phyloP scores from a whole-genome alignment of 345 rosid genomes.

The Sisymbrium altissimum region DNA sequence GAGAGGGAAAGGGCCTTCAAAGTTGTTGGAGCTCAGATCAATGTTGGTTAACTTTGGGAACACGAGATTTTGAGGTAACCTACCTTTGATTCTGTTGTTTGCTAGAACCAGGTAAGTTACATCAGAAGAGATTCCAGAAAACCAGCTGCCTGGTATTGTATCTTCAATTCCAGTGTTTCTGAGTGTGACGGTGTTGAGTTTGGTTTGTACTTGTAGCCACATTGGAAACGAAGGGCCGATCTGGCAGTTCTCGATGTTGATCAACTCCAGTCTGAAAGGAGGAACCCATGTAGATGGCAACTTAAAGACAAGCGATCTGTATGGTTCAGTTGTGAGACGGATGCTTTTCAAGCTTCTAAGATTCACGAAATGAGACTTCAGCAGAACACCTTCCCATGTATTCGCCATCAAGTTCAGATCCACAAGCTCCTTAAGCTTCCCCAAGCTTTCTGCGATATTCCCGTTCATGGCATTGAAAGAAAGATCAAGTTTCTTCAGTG shows the following conservation, averaged over 20 bases:
- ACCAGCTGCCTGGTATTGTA: conserved; percentile 43
- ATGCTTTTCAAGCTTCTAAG: conserved; percentile 38
- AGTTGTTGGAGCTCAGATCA: conserved; percentile 46
- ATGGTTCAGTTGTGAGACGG: conserved; percentile 40
- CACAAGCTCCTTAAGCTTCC: conserved; percentile 38
- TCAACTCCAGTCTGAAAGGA: conserved; percentile 45
- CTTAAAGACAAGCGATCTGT: conserved; percentile 38
- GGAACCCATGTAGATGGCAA: conserved; percentile 51
- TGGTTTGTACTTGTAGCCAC: conserved; percentile 60
- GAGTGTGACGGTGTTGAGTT: conserved; percentile 38
- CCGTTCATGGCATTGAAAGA: conserved; percentile 49
- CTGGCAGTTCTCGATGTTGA: conserved; percentile 49
- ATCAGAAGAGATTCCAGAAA: conserved; percentile 31
- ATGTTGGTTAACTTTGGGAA: conserved; percentile 36
- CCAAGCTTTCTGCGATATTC: conserved; percentile 46
- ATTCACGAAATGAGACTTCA: conserved; percentile 41
- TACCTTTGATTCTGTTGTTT: conserved; percentile 44
- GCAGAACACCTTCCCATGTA: conserved; percentile 47
- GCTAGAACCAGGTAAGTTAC: conserved; percentile 43
- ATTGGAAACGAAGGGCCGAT: conserved; percentile 55
- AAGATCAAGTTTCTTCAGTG: conserved; percentile 41
- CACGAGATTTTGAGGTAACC: conserved; percentile 32
- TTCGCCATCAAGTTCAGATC: conserved; percentile 40
- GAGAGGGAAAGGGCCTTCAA: conserved; percentile 49
- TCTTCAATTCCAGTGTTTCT: conserved; percentile 47